These are phyloP conservation scores for Pulicaria dysenterica DNA, from an alignment of 129 eudicot genomes.

Conservation along the genomic window DNA sequence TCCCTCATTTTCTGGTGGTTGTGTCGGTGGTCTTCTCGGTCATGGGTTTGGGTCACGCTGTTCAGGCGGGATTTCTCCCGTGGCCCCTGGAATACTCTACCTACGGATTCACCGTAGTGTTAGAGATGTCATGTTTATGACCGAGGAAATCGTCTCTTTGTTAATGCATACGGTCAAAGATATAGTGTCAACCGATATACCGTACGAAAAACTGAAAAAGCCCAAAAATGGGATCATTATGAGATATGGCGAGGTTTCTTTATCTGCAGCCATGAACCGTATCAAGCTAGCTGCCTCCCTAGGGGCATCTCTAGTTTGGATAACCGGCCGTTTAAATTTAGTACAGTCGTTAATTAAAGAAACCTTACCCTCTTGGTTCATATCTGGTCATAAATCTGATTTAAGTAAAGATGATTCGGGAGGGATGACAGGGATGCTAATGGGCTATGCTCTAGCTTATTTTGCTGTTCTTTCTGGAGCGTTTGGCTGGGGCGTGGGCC, in stretches of 20 bases:
- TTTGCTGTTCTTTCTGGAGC: slow-evolving; percentile 70
- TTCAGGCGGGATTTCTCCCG: slow-evolving; percentile 77
- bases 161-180: slow-evolving; percentile 76
- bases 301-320: slow-evolving; percentile 85
- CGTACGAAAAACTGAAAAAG: slow-evolving; percentile 49
- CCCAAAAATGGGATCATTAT: slow-evolving; percentile 44
- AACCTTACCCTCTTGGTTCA: slow-evolving; percentile 84
- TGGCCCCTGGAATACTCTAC: slow-evolving; percentile 96
- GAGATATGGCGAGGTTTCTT: slow-evolving; percentile 87
- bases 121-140: slow-evolving; percentile 65
- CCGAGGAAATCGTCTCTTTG: slow-evolving; percentile 70
- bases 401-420: slow-evolving; percentile 46
- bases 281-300: slow-evolving; percentile 81
- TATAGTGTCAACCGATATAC: slow-evolving; percentile 52
- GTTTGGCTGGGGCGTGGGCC: slow-evolving; percentile 83
- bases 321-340: slow-evolving; percentile 62
- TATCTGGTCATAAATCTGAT: slow-evolving; percentile 53
- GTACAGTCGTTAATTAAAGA: slow-evolving; percentile 70
- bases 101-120: slow-evolving; percentile 81
- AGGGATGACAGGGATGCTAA: slow-evolving; percentile 66
- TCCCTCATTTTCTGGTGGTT: slow-evolving; percentile 51
- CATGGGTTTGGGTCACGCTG: slow-evolving; percentile 90
- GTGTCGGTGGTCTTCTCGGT: slow-evolving; percentile 87
- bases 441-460: slow-evolving; percentile 82
- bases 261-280: slow-evolving; percentile 74